Evolutionary conservation across 345 rosid species (phyloP).

Genomic region (Punica granatum): DNA sequence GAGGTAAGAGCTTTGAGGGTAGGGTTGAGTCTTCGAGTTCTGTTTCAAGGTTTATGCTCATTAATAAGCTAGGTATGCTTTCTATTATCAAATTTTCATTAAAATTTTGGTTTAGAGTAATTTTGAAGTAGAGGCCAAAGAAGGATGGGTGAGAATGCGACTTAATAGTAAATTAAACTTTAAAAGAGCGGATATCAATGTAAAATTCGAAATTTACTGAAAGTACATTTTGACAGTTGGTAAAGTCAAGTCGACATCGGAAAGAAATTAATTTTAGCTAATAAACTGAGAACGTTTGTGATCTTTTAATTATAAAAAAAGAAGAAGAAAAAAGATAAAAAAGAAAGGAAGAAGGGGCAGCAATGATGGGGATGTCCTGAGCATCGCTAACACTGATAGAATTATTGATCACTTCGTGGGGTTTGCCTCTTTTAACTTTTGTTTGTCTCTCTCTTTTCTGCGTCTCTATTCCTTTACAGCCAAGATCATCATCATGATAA

Average conservation of each 20-base stretch:
- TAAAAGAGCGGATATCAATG: too few species aligned
- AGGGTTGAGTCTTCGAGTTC: not conserved
- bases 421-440: constrained; percentile 9
- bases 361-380: constrained; percentile 40
- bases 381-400: constrained; percentile 17
- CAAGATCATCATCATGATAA: constrained; percentile 1
- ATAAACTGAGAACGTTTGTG: not conserved
- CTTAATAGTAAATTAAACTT: too few species aligned
- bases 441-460: not conserved
- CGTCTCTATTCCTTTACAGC: constrained; percentile 4
- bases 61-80: not conserved
- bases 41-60: not conserved
- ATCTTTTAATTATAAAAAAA: too few species aligned
- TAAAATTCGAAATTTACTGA: too few species aligned
- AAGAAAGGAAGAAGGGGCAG: constrained; percentile 7
- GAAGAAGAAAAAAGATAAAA: too few species aligned
- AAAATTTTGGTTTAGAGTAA: too few species aligned
- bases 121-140: too few species aligned
- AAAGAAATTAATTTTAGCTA: too few species aligned
- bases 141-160: too few species aligned
- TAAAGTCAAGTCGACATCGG: too few species aligned
- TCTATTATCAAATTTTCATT: too few species aligned
- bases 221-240: too few species aligned
- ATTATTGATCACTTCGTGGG: constrained; percentile 16
- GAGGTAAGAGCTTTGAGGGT: not conserved